Evolutionary conservation across 1,139 yeast genomes (phyloP).

Genomic region (Kodamaea alishanica): DNA sequence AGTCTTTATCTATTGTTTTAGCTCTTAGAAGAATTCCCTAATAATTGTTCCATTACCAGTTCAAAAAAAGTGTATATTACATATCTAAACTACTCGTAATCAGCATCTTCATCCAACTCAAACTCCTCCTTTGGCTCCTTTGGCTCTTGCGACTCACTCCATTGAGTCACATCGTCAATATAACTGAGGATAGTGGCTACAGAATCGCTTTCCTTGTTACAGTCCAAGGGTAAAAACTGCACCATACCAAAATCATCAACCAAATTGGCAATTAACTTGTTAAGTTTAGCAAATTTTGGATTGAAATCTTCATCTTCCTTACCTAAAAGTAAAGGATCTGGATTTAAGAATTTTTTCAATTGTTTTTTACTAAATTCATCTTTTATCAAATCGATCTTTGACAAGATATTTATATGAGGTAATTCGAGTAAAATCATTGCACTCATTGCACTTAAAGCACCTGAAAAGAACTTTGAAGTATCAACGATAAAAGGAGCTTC

Average conservation of each 20-base stretch:
- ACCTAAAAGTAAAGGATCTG: conserved; percentile 74
- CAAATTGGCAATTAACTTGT: conserved; percentile 77
- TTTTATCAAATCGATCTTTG: conserved; percentile 81
- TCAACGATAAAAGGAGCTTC: conserved; percentile 95
- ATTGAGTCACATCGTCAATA: conserved; percentile 94
- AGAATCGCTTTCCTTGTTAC: conserved; percentile 70
- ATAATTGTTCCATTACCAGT: background rate
- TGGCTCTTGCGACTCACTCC: conserved; percentile 96
- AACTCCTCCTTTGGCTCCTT: conserved; percentile 83
- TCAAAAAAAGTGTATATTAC: too few species aligned
- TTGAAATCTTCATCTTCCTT: conserved; percentile 45
- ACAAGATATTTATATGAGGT: conserved; percentile 87
- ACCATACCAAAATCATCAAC: conserved; percentile 99
- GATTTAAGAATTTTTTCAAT: conserved; percentile 79
- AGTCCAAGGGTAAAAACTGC: conserved; percentile 86
- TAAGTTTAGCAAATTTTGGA: conserved; percentile 72
- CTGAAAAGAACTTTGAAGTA: conserved; percentile 86
- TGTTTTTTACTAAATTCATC: conserved; percentile 70
- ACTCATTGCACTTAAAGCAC: conserved; percentile 95
- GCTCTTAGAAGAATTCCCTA: background rate
- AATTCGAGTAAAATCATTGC: conserved; percentile 94
- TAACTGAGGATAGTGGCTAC: conserved; percentile 83
- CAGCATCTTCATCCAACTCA: conserved; percentile 50
- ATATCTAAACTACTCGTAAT: conserved; percentile 5
- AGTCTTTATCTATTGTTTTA: conserved; percentile 10